Evolutionary conservation across 441 rosid species (phyloP), one percentile per base, ranked within the genome.

Genomic region (Erodium moschatum): DNA sequence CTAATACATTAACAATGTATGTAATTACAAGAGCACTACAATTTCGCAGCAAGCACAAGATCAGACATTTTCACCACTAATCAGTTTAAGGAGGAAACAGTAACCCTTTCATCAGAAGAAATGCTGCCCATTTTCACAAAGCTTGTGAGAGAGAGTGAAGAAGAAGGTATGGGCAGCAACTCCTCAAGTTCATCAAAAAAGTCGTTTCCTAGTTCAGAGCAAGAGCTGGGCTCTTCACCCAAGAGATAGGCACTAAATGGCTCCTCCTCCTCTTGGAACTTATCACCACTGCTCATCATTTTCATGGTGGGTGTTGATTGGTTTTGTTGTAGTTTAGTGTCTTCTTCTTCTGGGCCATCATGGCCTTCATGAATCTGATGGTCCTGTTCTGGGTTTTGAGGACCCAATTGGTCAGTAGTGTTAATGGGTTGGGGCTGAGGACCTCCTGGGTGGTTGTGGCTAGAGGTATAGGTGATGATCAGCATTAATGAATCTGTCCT

Each of bases 131-230:
- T 78, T n/a, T 48, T 48, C 56, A 48, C n/a, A 80, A 84, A 83
- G 78, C 85, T 78, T 42, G 79, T 79, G 78, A 79, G 81, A 48
- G 77, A 78, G 38, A n/a, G 18, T 12, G 56, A 13, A 48, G 56
- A 48, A 48, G 56, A 85, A 54, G 81, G 72, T 33, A 74, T 73
- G 69, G 86, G 90, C 1, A 85, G 81, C 60, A 52, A 52, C 67
- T 86, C 90, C 80, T 83, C 90, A 56, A 88, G 88, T 78, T 85
- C 90, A 73, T 88, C 88, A 68, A 88, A 86, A 78, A 88, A 86
- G 72, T 86, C 93, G 65, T 79, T 81, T 69, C 81, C 90, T 72
- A 84, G 88, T n/a, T 7, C 38, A 74, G 72, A 72, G 27, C 79
- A 77, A 61, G 83, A 72, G 7, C 81, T 46, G 5, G 87, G 86